phyloP scores from a whole-genome alignment of 768 basidiomycete species.

The Infundibulicybe gibba region DNA sequence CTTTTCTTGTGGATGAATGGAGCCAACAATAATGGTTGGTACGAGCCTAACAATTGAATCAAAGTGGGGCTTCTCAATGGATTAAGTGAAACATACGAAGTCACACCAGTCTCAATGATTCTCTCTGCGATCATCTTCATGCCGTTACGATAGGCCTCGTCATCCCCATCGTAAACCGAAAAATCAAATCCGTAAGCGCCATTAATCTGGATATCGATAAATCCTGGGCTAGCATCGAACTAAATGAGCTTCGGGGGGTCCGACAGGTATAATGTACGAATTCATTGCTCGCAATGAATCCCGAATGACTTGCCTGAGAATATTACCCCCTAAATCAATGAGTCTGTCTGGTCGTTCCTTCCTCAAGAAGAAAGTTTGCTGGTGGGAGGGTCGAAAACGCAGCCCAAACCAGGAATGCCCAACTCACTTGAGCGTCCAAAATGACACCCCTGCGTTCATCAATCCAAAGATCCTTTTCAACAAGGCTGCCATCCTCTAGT shows the following conservation, averaged over 20 bases:
- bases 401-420: background rate
- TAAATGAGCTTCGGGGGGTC: background rate
- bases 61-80: constrained; percentile 2
- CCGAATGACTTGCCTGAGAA: constrained; percentile 50
- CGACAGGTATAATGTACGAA: too few relatives aligned
- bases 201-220: constrained; percentile 87
- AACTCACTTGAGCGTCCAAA: constrained; percentile 65
- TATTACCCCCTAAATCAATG: constrained; percentile 73
- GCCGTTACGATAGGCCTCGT: constrained; percentile 63
- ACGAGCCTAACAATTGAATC: constrained; percentile 40
- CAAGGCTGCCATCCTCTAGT: constrained; percentile 72
- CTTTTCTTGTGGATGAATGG: background rate
- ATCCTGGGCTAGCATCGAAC: constrained; percentile 62
- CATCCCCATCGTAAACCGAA: constrained; percentile 73
- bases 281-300: too few relatives aligned
- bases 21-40: constrained; percentile 64
- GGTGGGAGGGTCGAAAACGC: constrained; percentile 5
- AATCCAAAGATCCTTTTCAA: constrained; percentile 78
- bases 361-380: constrained; percentile 67
- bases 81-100: constrained; percentile 54
- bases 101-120: constrained; percentile 86
- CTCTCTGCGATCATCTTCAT: constrained; percentile 68
- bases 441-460: constrained; percentile 72
- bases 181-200: constrained; percentile 89
- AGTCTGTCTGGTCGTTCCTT: constrained; percentile 58